Conservation (phyloP, 352 stramenopile species). For the Globisporangium paddicum region DNA sequence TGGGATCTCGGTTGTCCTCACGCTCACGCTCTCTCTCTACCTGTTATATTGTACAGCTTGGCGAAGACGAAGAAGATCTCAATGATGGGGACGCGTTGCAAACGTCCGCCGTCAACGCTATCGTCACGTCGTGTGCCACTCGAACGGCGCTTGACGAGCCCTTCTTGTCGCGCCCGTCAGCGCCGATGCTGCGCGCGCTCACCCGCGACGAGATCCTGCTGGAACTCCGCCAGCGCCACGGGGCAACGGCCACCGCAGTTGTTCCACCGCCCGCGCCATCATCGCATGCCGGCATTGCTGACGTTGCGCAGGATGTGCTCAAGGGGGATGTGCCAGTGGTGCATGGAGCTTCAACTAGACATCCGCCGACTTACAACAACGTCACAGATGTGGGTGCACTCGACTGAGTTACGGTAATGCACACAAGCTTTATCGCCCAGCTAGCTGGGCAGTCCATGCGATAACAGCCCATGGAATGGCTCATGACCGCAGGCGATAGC, state of each 20-base stretch:
- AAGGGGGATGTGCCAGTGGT: neutral
- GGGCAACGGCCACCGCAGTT: neutral
- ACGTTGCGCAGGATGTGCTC: neutral
- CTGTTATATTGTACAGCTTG: constrained; percentile 6
- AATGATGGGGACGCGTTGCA: neutral
- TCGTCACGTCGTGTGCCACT: neutral
- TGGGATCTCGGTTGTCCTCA: too few species aligned
- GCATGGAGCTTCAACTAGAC: neutral
- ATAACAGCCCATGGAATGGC: too few species aligned
- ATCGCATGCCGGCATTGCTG: neutral
- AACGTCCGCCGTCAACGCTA: neutral
- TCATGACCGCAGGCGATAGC: too few species aligned
- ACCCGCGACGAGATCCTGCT: constrained; percentile 51
- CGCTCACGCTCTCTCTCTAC: neutral
- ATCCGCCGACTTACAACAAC: neutral
- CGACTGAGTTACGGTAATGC: neutral
- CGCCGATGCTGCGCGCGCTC: constrained; percentile 31
- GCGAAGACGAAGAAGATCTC: constrained; percentile 10
- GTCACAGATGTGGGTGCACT: constrained; percentile 4
- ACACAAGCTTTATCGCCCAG: too few species aligned
- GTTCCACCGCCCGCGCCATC: neutral
- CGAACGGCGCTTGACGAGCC: neutral
- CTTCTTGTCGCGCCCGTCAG: neutral
- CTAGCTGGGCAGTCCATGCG: too few species aligned
- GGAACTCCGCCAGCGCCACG: constrained; percentile 19